Conservation (phyloP, 768 basidiomycete species). For the Lentinula lateritia region DNA sequence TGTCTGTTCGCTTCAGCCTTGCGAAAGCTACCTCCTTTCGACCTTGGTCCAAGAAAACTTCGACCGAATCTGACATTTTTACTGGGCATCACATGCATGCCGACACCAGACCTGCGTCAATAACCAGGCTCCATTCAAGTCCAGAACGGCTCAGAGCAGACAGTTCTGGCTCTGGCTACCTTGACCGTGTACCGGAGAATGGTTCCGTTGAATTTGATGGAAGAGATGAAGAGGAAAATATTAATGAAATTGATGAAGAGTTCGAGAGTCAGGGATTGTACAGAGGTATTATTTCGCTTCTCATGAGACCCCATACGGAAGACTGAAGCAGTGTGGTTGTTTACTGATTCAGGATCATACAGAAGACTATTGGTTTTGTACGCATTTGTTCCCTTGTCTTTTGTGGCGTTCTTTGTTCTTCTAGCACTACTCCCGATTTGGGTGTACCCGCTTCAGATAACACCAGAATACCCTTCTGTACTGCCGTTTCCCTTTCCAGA, state of each 20-base stretch:
- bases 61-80: neutral
- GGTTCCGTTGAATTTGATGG: constrained; percentile 15
- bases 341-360: constrained; percentile 51
- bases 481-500: constrained; percentile 66
- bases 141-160: constrained; percentile 28
- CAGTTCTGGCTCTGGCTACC: constrained; percentile 11
- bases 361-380: constrained; percentile 47
- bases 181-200: constrained; percentile 35
- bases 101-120: neutral
- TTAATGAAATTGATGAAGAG: constrained; percentile 31
- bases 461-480: constrained; percentile 30
- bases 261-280: constrained; percentile 25
- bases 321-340: neutral
- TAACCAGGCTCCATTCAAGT: constrained; percentile 9
- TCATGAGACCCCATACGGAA: neutral
- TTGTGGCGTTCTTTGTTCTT: constrained; percentile 40
- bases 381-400: constrained; percentile 52
- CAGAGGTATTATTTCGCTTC: constrained; percentile 27
- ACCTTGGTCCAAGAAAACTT: neutral
- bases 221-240: constrained; percentile 27
- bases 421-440: constrained; percentile 46
- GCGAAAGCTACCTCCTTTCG: neutral
- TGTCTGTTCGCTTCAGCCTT: neutral
- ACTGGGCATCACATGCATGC: neutral
- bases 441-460: constrained; percentile 36